Base-by-base conservation (phyloP, 768 basidiomycete genomes). In the Punctularia strigosozonata region DNA sequence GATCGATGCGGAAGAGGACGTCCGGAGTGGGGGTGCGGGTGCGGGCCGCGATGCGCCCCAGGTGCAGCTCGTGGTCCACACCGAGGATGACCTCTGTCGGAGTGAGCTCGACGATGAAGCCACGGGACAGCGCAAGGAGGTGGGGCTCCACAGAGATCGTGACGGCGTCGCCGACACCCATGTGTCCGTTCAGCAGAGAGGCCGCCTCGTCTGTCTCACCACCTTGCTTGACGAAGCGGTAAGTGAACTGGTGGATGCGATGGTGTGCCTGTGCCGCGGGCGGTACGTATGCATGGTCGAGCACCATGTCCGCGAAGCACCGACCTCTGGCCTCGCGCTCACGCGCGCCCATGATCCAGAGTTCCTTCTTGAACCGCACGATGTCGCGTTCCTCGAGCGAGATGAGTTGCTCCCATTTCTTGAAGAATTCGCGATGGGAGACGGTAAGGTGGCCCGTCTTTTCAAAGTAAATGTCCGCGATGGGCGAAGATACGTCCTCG, bases 351-450 rank as follows among this genome's bases (percentile, higher is more conserved):
- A 94, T 75, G 0, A 86, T 91, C 95, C 95, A 99, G 6, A 98
- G 64, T 50, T 99, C 92, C 46, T 84, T 86, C 54, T 77, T 77
- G 62, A 88, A 91, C 15, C 85, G 71, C 7, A 80, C 61, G 12
- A 85, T 63, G 46, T 95, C 92, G 41, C 81, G 78, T 54, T 98
- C 95, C 55, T 99, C 95, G 4, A 78, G 52, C 2, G 87, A 68
- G 40, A 98, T 66, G 13, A 98, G 68, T 2, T 66, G 61, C 53
- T 99, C 95, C 95, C 95, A 99, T 47, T 75, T 69, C 50, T 76
- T 76, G 66, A 95, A 98, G 58, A 98, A 98, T 1, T 65, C 68
- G 0, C 66, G 57, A 31, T 94, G 87, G 0, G 53, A 18, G 0
- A 66, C 57, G 0, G 78, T 82, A 24, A 99, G 65, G 51, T 97